phyloP scores from a whole-genome alignment of 371 early-diverging fungal species.

The Apophysomyces trapeziformis region DNA sequence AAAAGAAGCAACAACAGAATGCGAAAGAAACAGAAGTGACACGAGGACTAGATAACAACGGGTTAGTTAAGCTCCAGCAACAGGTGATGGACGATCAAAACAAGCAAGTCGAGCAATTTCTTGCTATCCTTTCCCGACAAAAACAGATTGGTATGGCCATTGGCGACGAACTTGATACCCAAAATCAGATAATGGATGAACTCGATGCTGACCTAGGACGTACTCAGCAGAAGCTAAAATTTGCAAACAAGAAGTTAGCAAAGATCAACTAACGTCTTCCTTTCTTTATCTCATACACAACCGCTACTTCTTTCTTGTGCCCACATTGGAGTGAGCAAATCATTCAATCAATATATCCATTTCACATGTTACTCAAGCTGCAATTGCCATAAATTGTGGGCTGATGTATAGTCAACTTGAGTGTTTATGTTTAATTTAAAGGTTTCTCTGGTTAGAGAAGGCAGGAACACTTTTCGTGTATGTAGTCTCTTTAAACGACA shows the following conservation, averaged over 20 bases:
- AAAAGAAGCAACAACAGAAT: conserved; percentile 19
- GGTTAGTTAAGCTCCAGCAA: conserved; percentile 74
- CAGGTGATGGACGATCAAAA: conserved; percentile 84
- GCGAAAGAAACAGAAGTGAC: conserved; percentile 78
- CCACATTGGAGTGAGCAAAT: neutral
- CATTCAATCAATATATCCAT: neutral
- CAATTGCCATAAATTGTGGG: no score
- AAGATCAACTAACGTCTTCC: conserved; percentile 53
- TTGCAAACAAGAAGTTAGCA: conserved; percentile 74
- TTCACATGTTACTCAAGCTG: no score
- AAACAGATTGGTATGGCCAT: conserved; percentile 84
- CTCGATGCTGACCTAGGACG: conserved; percentile 76
- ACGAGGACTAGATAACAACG: conserved; percentile 72
- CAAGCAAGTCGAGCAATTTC: conserved; percentile 72
- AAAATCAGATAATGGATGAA: conserved; percentile 84
- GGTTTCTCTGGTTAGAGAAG: no score
- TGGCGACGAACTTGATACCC: conserved; percentile 83
- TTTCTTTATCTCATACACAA: neutral
- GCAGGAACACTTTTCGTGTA: no score
- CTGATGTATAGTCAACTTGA: no score
- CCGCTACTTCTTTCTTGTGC: neutral
- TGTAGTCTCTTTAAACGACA: no score
- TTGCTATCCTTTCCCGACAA: conserved; percentile 75
- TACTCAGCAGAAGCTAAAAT: conserved; percentile 70
- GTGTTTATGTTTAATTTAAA: no score